Evolutionary conservation across 2,329 filamentous ascomycete genomes (phyloP).

Genomic region (Scleromitrula shiraiana): DNA sequence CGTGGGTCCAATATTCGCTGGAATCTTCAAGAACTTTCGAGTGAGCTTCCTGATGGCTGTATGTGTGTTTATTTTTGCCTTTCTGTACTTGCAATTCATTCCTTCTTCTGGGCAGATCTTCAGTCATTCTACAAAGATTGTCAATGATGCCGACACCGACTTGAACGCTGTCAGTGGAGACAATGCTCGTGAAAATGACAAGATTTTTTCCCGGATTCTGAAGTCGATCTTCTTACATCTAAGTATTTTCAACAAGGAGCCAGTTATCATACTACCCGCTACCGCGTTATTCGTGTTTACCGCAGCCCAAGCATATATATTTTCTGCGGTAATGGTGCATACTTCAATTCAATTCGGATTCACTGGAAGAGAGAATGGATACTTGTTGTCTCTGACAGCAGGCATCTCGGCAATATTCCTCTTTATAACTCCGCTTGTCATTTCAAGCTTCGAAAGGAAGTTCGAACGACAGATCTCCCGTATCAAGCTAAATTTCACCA

Average conservation of each 20-base stretch:
- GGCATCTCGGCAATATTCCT: neutral
- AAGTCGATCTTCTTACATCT: neutral
- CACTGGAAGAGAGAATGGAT: conserved; percentile 4
- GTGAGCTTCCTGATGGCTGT: conserved; percentile 3
- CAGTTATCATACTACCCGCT: neutral
- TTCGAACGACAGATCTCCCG: neutral
- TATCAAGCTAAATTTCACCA: neutral
- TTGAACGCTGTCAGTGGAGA: neutral
- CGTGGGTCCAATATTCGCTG: neutral
- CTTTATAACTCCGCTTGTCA: neutral
- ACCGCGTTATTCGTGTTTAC: conserved; percentile 3
- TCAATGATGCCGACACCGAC: neutral
- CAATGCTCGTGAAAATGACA: neutral
- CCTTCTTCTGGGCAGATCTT: neutral
- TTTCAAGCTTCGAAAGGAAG: neutral
- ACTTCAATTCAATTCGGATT: conserved; percentile 4
- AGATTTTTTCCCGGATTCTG: neutral
- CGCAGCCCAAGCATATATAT: conserved; percentile 5
- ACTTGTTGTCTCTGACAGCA: neutral
- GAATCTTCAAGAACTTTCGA: conserved; percentile 1
- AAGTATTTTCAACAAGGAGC: neutral
- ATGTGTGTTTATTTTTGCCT: neutral
- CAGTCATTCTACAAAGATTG: neutral
- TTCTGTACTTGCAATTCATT: neutral
- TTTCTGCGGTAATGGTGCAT: conserved; percentile 5